Conservation (phyloP, 2,329 filamentous ascomycete genomes). For the Fusarium ramigenum region DNA sequence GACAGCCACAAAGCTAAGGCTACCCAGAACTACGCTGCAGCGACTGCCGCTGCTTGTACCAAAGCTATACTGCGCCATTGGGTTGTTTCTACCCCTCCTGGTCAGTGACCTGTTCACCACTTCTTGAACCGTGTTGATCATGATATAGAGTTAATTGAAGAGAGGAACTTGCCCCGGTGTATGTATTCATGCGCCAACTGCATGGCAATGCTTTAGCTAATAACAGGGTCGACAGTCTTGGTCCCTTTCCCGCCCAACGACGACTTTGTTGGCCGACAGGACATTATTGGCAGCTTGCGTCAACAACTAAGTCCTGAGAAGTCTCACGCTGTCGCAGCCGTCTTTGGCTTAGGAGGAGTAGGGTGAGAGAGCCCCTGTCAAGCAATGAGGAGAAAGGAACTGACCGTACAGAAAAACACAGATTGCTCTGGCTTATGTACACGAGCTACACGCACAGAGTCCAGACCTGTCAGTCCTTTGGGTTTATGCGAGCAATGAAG, state of each 20-base stretch:
- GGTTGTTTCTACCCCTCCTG: not conserved
- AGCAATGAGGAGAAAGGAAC: too few species aligned
- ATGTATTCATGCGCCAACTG: too few species aligned
- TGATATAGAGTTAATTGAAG: not conserved
- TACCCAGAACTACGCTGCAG: not conserved
- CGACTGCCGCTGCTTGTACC: not conserved
- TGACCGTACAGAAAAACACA: not conserved
- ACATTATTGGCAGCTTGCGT: not conserved
- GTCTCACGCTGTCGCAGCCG: not conserved
- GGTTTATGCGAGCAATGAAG: not conserved
- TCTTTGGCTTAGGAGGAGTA: not conserved
- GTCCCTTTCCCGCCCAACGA: fast-evolving
- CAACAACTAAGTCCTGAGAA: not conserved
- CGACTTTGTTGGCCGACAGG: not conserved
- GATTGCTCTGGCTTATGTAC: not conserved
- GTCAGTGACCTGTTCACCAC: fast-evolving
- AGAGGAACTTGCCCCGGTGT: not conserved
- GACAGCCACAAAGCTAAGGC: not conserved
- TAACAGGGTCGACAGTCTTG: not conserved
- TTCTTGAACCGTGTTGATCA: not conserved
- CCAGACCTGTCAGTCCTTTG: not conserved
- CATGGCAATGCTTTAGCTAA: fast-evolving
- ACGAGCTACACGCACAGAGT: fast-evolving
- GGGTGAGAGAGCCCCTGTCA: not conserved
- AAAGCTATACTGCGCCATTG: not conserved